phyloP scores from a whole-genome alignment of 176 grass and related monocot species.

The Musa acuminata region DNA sequence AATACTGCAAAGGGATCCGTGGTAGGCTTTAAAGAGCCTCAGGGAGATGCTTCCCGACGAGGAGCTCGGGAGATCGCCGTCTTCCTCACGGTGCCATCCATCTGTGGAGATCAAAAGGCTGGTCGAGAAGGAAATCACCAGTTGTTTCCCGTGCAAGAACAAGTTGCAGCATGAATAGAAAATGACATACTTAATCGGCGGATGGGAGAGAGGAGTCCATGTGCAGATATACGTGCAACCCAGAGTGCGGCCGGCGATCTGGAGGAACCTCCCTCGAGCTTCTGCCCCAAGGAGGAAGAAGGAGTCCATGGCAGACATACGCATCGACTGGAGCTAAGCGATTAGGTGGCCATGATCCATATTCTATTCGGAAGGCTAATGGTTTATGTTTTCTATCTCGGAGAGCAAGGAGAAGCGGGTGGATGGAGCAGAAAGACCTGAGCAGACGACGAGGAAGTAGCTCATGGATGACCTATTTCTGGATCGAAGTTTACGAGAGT shows the following conservation, averaged over 20 bases:
- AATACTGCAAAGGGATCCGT: neutral
- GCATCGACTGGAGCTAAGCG: too few species aligned
- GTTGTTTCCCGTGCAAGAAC: neutral
- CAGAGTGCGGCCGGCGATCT: neutral
- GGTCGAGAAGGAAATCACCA: neutral
- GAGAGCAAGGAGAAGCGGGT: too few species aligned
- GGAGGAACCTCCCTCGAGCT: neutral
- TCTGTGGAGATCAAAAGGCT: slow-evolving; percentile 1
- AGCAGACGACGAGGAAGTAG: too few species aligned
- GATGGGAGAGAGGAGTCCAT: neutral
- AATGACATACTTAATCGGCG: neutral
- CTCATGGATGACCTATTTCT: too few species aligned
- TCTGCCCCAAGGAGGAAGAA: slow-evolving; percentile 11
- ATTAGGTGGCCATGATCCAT: too few species aligned
- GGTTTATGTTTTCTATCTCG: too few species aligned
- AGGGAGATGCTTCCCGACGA: neutral
- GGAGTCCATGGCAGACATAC: neutral
- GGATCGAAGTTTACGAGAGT: too few species aligned
- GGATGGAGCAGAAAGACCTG: too few species aligned
- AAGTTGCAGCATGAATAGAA: too few species aligned
- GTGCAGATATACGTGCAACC: slow-evolving; percentile 12
- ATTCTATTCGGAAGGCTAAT: too few species aligned
- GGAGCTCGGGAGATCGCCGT: neutral
- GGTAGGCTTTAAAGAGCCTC: slow-evolving; percentile 10
- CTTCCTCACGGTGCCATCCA: slow-evolving; percentile 11